Evolutionary conservation across 108 stramenopile genomes (phyloP), one percentile per base, ranked within the genome.

Genomic region (Schizochytrium sp.): DNA sequence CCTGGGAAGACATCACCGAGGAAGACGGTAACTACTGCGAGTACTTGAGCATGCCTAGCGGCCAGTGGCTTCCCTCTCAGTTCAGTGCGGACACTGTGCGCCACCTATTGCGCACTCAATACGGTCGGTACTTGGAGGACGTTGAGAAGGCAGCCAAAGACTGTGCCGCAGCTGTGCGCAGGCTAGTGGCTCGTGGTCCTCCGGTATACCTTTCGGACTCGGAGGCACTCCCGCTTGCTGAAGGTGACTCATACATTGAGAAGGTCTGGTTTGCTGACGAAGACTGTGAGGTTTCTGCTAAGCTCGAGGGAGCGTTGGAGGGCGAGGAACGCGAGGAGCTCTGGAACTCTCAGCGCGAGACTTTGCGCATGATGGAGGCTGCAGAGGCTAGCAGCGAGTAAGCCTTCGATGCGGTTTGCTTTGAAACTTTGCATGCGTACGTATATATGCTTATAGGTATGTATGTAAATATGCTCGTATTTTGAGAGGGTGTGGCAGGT

Each of bases 131-230:
- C 50, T 50, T 83, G 28, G 73, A 7, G 10, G 73, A 83, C 19
- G 73, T 83, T 5, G 73, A 83, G 45, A 47, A 83, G 49, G 73
- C 73, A 19, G 73, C 73, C 73, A 83, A 83, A 38, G 73, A 83
- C 73, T 83, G 73, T 50, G 73, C 73, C 7, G 73, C 73, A 4
- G 73, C 73, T 4, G 73, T 83, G 45, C 46, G 73, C 49, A 83
- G 73, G 19, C 4, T 83, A 5, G 73, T 83, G 5, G 12, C 73
- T 50, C 47, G 53, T n/a, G 73, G 73, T 19, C 73, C 73, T 4
- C 73, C 73, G 28, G 4, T 53, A 50, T 83, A 53, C 49, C 73
- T 83, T 8, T 83, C 73, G 10, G 73, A 83, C 50, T 5, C 73
- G 50, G 7, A 83, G 4, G 73, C 49, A 1, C 50, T 83, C 45